Evolutionary conservation across 805 yeast genomes (phyloP), one percentile per base, ranked within the genome.

Genomic region (Cyberlindnera amylophila): DNA sequence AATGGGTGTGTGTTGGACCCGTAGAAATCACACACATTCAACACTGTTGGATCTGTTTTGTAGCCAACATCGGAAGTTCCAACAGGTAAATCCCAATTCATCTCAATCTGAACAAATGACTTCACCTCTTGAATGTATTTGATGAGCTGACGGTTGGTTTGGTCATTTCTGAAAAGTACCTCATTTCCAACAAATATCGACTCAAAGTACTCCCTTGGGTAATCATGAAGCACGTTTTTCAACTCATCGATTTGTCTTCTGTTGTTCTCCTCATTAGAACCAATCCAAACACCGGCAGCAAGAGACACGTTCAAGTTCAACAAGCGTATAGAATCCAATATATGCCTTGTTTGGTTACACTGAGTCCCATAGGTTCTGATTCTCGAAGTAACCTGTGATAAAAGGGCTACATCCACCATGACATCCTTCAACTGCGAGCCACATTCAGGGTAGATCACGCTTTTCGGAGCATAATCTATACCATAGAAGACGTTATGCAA

Each of bases 1-100:
- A 82, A 82, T 3, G 89, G 88, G 60, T 81, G 85, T 4, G 79
- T 64, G 52, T 80, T 81, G 8, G 80, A 77, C 0, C 86, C 88
- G 26, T 77, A 57, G 10, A 81, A 59, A 51, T 82, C 87, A 50
- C 78, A 71, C 2, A 55, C 62, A 28, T 58, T 52, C 24, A 76
- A 53, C 23, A 79, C 50, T 4, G 63, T 63, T 3, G 55, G 46
- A 23, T 65, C 66, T 32, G 78, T 61, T 30, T 64, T 61, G 1
- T 78, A 68, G 0, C 82, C 83, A 30, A 77, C 58, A 35, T 82
- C 88, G 0, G 82, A 69, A 0, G 84, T 77, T 2, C 87, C 88
- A 3, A 82, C 75, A 1, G 79, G 78, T 12, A 81, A 52, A 31
- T 62, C 65, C 33, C 58, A 65, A 33, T 45, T 59, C 30, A 66